Conservation (phyloP, 257 asterid genomes). For the Lycium barbarum region DNA sequence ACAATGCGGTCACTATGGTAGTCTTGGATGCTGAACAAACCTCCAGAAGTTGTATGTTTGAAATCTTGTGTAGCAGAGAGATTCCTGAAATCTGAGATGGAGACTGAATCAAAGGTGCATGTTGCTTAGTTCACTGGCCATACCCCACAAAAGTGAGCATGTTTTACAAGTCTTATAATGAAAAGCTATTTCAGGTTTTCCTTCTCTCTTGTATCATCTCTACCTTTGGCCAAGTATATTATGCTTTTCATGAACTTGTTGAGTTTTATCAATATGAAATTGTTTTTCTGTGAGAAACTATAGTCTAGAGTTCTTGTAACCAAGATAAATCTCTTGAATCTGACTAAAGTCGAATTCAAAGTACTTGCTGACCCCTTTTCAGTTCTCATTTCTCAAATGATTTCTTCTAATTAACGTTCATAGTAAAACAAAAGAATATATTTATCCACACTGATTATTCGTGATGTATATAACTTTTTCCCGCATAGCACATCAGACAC, state of each 20-base stretch:
- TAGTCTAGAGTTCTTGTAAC: neutral
- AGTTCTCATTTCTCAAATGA: neutral
- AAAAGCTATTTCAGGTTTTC: neutral
- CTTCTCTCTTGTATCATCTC: conserved; percentile 8
- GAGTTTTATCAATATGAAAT: neutral
- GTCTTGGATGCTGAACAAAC: conserved; percentile 14
- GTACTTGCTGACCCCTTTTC: neutral
- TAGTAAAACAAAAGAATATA: neutral
- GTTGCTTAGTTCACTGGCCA: neutral
- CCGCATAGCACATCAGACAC: neutral
- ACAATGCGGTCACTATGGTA: neutral
- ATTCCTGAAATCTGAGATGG: neutral
- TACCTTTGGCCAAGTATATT: neutral
- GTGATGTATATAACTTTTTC: neutral
- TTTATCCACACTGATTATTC: neutral
- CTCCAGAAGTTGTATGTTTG: conserved; percentile 6
- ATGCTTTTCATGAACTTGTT: neutral
- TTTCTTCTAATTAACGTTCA: neutral
- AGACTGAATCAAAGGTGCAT: conserved; percentile 14
- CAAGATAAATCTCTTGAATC: neutral
- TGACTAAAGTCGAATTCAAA: neutral
- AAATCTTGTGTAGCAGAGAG: conserved; percentile 21
- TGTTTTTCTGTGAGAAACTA: neutral
- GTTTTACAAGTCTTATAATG: neutral
- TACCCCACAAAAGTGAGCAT: neutral